Evolutionary conservation across 345 rosid genomes (phyloP).

Genomic region (Nasturtium officinale): DNA sequence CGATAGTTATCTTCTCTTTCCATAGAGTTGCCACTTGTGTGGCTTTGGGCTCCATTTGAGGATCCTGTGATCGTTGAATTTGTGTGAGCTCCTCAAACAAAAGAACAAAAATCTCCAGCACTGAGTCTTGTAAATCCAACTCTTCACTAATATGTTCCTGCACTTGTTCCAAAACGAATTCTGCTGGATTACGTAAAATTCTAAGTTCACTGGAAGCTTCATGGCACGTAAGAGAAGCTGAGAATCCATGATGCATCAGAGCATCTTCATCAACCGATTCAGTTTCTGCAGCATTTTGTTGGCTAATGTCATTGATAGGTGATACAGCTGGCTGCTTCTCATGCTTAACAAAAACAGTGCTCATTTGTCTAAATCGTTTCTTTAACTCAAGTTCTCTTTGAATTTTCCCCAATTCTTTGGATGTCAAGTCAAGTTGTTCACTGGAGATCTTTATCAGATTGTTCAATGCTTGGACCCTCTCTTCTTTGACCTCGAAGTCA

Average conservation of each 20-base stretch:
- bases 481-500: constrained; percentile 12
- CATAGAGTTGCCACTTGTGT: constrained; percentile 17
- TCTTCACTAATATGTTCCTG: not conserved
- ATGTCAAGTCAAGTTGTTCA: constrained; percentile 21
- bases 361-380: constrained; percentile 26
- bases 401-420: constrained; percentile 8
- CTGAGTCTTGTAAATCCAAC: not conserved
- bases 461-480: constrained; percentile 18
- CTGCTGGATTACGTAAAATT: constrained; percentile 28
- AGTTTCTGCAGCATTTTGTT: constrained; percentile 25
- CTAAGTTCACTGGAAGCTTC: constrained; percentile 14
- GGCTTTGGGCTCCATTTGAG: constrained; percentile 25
- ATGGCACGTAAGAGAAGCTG: constrained; percentile 1
- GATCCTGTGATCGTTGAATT: not conserved
- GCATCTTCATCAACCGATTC: constrained; percentile 8
- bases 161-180: constrained; percentile 24
- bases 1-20: constrained; percentile 22
- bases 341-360: not conserved
- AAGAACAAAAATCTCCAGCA: constrained; percentile 1
- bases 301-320: constrained; percentile 20
- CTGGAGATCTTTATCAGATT: not conserved
- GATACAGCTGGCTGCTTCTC: constrained; percentile 13
- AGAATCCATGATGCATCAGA: not conserved
- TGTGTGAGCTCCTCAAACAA: constrained; percentile 28
- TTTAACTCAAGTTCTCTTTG: constrained; percentile 9